Evolutionary conservation across 2,329 filamentous ascomycete genomes (phyloP).

Genomic region (Nemania sp.): DNA sequence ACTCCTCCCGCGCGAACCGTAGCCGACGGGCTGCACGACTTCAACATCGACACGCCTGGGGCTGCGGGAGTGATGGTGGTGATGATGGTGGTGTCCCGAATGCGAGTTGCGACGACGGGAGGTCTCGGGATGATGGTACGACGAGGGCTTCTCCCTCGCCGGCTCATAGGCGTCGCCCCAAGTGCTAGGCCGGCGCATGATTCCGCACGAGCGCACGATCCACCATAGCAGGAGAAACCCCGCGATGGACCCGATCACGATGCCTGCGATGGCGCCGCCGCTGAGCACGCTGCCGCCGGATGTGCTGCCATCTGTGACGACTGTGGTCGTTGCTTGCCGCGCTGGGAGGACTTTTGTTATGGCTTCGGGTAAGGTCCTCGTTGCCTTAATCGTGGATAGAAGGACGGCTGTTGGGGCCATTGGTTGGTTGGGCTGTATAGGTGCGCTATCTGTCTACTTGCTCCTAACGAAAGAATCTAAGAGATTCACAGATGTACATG

Average conservation of each 20-base stretch:
- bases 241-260: slow-evolving; percentile 62
- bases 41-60: slow-evolving; percentile 37
- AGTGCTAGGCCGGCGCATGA: slow-evolving; percentile 50
- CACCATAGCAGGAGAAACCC: slow-evolving; percentile 61
- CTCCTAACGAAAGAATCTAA: background rate
- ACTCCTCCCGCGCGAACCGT: slow-evolving; percentile 41
- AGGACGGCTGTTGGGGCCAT: slow-evolving; percentile 43
- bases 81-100: slow-evolving; percentile 42
- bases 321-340: slow-evolving; percentile 48
- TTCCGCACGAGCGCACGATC: slow-evolving; percentile 60
- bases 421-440: background rate
- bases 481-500: background rate
- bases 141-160: slow-evolving; percentile 44
- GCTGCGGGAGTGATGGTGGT: slow-evolving; percentile 39
- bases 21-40: slow-evolving; percentile 45
- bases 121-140: slow-evolving; percentile 19
- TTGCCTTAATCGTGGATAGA: slow-evolving; percentile 38
- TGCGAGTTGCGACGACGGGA: slow-evolving; percentile 42
- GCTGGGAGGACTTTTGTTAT: slow-evolving; percentile 42
- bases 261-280: slow-evolving; percentile 64
- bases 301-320: slow-evolving; percentile 34
- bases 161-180: slow-evolving; percentile 49
- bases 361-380: slow-evolving; percentile 43
- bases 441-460: background rate
- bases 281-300: slow-evolving; percentile 49